These are phyloP conservation scores for Pythium volutum DNA, from an alignment of 352 stramenopile genomes.

Conservation along the genomic window DNA sequence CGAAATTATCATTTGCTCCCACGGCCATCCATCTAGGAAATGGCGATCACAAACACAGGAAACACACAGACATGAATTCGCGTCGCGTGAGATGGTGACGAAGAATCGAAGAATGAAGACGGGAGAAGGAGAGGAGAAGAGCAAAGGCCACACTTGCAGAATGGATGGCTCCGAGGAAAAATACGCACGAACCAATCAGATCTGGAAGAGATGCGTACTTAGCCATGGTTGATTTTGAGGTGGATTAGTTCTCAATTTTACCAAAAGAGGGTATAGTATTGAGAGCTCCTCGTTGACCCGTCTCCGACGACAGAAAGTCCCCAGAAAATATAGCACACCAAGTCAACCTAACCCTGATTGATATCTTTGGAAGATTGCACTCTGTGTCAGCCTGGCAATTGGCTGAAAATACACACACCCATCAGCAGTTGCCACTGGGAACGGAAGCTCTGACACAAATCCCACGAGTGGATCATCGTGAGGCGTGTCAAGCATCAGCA, in stretches of 20 bases:
- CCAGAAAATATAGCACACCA: background rate
- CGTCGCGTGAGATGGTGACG: background rate
- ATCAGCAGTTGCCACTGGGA: no score
- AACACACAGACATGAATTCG: background rate
- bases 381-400: conserved; percentile 1
- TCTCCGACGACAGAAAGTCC: background rate
- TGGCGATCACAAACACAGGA: no score
- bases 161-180: conserved; percentile 7
- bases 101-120: conserved; percentile 10
- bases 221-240: background rate
- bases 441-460: background rate
- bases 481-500: no score
- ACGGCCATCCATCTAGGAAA: background rate
- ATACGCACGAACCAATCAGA: conserved; percentile 6
- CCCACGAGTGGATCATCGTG: no score
- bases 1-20: conserved; percentile 80
- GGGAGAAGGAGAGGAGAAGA: background rate
- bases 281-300: conserved; percentile 2
- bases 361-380: background rate
- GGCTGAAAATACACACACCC: background rate
- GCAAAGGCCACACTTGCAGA: background rate
- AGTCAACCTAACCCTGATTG: conserved; percentile 1
- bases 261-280: conserved; percentile 3
- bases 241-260: background rate
- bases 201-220: background rate